phyloP scores from a whole-genome alignment of 108 stramenopile genomes.

The Stephanodiscus minutulus region DNA sequence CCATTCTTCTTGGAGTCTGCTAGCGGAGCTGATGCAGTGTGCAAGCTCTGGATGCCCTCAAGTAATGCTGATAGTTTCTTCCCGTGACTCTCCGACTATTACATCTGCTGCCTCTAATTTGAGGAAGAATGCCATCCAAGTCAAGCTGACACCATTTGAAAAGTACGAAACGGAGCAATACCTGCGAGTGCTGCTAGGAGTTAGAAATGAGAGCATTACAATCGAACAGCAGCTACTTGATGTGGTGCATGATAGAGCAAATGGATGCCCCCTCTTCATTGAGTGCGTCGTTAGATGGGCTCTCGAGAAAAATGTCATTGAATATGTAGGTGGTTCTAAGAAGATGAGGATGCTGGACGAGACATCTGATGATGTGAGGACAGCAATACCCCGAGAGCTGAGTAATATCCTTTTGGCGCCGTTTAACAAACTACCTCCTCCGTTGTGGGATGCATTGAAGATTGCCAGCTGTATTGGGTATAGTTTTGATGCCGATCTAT shows the following conservation, averaged over 20 bases:
- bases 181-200: slow-evolving; percentile 34
- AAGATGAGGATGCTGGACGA: slow-evolving; percentile 50
- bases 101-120: slow-evolving; percentile 44
- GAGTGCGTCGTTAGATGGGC: slow-evolving; percentile 53
- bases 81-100: slow-evolving; percentile 45
- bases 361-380: slow-evolving; percentile 47
- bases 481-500: slow-evolving; percentile 51
- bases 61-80: slow-evolving; percentile 48
- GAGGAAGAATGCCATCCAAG: slow-evolving; percentile 37
- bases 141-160: slow-evolving; percentile 50
- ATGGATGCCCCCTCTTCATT: slow-evolving; percentile 53
- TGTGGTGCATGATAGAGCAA: slow-evolving; percentile 52
- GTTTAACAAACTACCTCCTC: slow-evolving; percentile 49
- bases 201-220: slow-evolving; percentile 24
- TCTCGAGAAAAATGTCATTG: slow-evolving; percentile 48
- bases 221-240: slow-evolving; percentile 43
- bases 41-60: slow-evolving; percentile 43
- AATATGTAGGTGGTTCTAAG: slow-evolving; percentile 43
- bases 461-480: slow-evolving; percentile 61
- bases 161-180: slow-evolving; percentile 49
- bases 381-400: slow-evolving; percentile 49
- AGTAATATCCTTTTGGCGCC: slow-evolving; percentile 51
- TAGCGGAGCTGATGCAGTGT: slow-evolving; percentile 50
- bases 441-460: slow-evolving; percentile 54
- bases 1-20: slow-evolving; percentile 52